These are phyloP conservation scores for Trichoderma breve DNA, from an alignment of 2,329 filamentous ascomycete genomes.

Conservation along the genomic window DNA sequence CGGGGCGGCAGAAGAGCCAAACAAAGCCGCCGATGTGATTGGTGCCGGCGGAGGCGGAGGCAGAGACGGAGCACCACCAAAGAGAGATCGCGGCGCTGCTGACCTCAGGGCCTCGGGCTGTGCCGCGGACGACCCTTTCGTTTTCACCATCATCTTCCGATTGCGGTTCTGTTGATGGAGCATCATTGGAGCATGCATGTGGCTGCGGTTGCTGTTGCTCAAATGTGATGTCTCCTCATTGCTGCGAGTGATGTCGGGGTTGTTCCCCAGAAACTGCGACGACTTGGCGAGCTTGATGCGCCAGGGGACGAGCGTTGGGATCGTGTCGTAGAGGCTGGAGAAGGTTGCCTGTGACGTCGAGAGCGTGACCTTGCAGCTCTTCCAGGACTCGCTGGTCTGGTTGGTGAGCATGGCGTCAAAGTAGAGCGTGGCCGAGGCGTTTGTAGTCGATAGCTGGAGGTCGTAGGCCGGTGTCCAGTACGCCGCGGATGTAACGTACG, in stretches of 20 bases:
- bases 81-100: neutral
- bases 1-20: neutral
- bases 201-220: neutral
- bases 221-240: conserved; percentile 33
- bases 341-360: conserved; percentile 63
- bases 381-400: conserved; percentile 62
- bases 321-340: conserved; percentile 52
- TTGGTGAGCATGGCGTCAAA: conserved; percentile 65
- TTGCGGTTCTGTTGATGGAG: neutral
- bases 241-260: conserved; percentile 37
- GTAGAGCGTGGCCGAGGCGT: conserved; percentile 50
- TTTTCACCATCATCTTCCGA: neutral
- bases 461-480: conserved; percentile 63
- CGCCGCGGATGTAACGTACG: conserved; percentile 57
- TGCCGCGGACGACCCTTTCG: neutral
- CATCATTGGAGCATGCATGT: neutral
- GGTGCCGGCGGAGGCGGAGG: neutral
- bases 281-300: conserved; percentile 46
- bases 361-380: conserved; percentile 56
- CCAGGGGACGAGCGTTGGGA: conserved; percentile 58
- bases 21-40: neutral
- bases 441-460: conserved; percentile 56
- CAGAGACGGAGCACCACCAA: neutral
- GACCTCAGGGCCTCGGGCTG: neutral
- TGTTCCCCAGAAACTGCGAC: conserved; percentile 15